Percentiles rank a stretch among this genome's conserved stretches.
phyloP scores from a whole-genome alignment of 108 stramenopile species.

The Thalassiosira profunda region DNA sequence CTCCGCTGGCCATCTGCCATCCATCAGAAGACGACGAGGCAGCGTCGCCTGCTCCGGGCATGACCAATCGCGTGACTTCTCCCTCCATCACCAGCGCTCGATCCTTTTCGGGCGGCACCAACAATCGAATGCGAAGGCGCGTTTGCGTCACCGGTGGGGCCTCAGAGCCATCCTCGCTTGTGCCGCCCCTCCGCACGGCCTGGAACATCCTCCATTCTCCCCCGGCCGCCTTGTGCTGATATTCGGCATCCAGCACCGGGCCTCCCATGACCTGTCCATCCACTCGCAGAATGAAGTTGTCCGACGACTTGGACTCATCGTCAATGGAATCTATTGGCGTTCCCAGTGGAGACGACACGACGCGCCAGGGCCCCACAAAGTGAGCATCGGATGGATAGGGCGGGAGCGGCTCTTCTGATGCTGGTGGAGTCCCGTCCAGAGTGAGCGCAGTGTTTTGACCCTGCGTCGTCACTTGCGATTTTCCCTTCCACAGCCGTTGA shows the following conservation, averaged over 20 bases:
- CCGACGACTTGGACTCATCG: conserved; percentile 33
- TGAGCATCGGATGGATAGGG: conserved; percentile 74
- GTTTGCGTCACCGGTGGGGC: conserved; percentile 37
- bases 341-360: conserved; percentile 72
- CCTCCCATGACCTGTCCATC: conserved; percentile 84
- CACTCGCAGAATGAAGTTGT: conserved; percentile 75
- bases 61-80: conserved; percentile 38
- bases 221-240: conserved; percentile 76
- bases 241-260: conserved; percentile 71
- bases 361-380: conserved; percentile 76
- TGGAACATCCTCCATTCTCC: conserved; percentile 80
- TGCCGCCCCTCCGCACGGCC: conserved; percentile 30
- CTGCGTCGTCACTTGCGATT: conserved; percentile 27
- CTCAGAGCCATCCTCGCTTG: conserved; percentile 15
- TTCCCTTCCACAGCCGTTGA: conserved; percentile 51
- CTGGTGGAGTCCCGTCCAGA: conserved; percentile 19
- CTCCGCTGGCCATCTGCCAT: conserved; percentile 28
- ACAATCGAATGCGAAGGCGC: conserved; percentile 67
- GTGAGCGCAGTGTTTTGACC: conserved; percentile 31
- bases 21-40: conserved; percentile 26
- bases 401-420: conserved; percentile 41
- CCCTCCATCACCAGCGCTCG: conserved; percentile 84
- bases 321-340: conserved; percentile 32
- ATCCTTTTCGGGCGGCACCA: conserved; percentile 83
- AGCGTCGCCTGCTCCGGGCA: conserved; percentile 13